Conservation (phyloP, 2,329 filamentous ascomycete genomes). For the Penicillium hordei region DNA sequence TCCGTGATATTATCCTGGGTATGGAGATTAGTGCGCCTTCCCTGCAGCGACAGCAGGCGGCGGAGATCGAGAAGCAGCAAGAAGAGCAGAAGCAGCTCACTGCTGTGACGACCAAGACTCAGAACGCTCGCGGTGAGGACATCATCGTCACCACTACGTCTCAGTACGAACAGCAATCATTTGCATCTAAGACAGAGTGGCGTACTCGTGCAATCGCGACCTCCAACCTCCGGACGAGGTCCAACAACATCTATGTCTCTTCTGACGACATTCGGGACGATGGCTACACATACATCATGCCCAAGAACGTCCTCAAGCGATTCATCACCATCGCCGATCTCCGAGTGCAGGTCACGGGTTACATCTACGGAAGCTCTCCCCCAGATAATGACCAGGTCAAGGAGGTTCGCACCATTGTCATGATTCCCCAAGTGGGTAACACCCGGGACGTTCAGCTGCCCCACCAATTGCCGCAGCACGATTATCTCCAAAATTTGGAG, state of each 20-base stretch:
- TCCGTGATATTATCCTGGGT: constrained; percentile 95
- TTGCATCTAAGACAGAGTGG: constrained; percentile 99
- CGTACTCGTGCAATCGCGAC: constrained; percentile 94
- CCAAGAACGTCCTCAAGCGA: constrained; percentile 96
- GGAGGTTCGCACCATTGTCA: constrained; percentile 93
- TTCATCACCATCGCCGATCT: constrained; percentile 98
- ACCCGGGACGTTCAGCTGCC: constrained; percentile 89
- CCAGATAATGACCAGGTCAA: constrained; percentile 96
- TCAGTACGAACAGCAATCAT: constrained; percentile 95
- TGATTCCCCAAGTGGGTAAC: constrained; percentile 95
- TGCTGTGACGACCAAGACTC: constrained; percentile 95
- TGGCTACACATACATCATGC: constrained; percentile 95
- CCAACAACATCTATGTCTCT: constrained; percentile 99
- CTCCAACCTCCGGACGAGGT: constrained; percentile 85
- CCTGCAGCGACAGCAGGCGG: constrained; percentile 96
- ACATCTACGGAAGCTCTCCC: constrained; percentile 88
- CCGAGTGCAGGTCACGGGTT: constrained; percentile 92
- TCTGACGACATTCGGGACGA: constrained; percentile 90
- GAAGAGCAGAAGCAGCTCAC: constrained; percentile 95
- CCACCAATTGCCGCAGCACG: constrained; percentile 85
- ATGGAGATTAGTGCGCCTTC: constrained; percentile 99
- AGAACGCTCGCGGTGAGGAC: constrained; percentile 94
- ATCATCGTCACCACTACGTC: constrained; percentile 98
- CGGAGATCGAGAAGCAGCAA: constrained; percentile 98
- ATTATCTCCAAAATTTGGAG: constrained; percentile 82